These are phyloP conservation scores for Aspergillus sojae DNA, from an alignment of 2,329 filamentous ascomycete species.

Conservation along the genomic window DNA sequence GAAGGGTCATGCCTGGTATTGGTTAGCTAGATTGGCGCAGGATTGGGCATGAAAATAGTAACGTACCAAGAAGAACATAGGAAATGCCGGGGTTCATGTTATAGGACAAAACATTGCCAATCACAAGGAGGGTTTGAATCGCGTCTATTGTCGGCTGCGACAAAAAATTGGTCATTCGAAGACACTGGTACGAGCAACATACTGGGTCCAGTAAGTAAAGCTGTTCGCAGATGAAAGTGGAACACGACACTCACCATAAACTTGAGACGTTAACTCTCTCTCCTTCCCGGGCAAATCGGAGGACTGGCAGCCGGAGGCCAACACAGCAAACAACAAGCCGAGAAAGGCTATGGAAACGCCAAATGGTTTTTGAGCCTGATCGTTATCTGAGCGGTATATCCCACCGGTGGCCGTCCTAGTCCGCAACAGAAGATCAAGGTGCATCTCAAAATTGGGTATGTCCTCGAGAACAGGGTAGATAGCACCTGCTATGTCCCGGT, in stretches of 20 bases:
- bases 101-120: slow-evolving; percentile 64
- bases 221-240: neutral
- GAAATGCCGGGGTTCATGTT: slow-evolving; percentile 68
- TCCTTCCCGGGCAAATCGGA: slow-evolving; percentile 61
- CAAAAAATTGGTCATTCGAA: slow-evolving; percentile 65
- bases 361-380: slow-evolving; percentile 58
- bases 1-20: slow-evolving; percentile 56
- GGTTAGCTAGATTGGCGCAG: slow-evolving; percentile 7
- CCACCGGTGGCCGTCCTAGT: slow-evolving; percentile 51
- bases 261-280: slow-evolving; percentile 64
- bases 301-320: slow-evolving; percentile 66
- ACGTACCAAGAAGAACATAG: slow-evolving; percentile 58
- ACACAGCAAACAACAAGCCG: slow-evolving; percentile 62
- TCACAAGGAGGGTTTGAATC: slow-evolving; percentile 64
- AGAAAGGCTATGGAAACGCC: slow-evolving; percentile 62
- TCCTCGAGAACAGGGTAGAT: slow-evolving; percentile 65
- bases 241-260: slow-evolving; percentile 54
- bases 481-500: slow-evolving; percentile 60
- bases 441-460: slow-evolving; percentile 56
- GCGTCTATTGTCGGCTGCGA: slow-evolving; percentile 64
- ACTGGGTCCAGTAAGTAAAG: slow-evolving; percentile 45
- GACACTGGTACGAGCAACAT: slow-evolving; percentile 66
- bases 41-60: neutral
- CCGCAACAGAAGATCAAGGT: slow-evolving; percentile 56
- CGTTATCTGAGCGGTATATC: slow-evolving; percentile 44